Evolutionary conservation across 169 alveolate genomes (phyloP), one percentile per base, ranked within the genome.

Genomic region (Pseudocohnilembus persalinus): DNA sequence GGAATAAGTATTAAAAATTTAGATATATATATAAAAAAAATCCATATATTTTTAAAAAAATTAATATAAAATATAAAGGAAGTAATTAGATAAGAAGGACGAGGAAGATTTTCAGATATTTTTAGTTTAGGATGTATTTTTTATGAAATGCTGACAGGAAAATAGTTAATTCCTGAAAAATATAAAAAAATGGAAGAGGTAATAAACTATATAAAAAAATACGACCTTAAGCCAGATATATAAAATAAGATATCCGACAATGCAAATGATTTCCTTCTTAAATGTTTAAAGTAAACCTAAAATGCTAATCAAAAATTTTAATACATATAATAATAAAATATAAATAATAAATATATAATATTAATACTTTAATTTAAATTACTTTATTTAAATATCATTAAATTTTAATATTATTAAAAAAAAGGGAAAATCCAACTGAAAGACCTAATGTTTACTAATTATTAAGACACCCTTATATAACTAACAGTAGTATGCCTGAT

Each of bases 51-150:
- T 77, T 76, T 64, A 84, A 81, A 28, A 81, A 89, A 20, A 88
- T 87, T 30, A 85, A 89, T 65, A 84, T 89, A n/a, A n/a, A n/a
- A n/a, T n/a, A n/a, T 74, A 88, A 32, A 28, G n/a, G n/a, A 72
- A 77, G 84, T 77, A 72, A 72, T 65, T 27, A 75, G 32, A 82
- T 29, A 79, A 88, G 74, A 88, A 83, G 30, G 91, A 80, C 16
- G 28, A 31, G 74, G 78, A 35, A 29, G 90, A 84, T 75, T 73
- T 74, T 75, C 90, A 0, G 95, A 94, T 88, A 91, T 92, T 11
- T 94, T 97, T 97, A 92, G 97, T 73, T 77, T 94, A 77, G 98
- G 97, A 31, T 94, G 98, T 79, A 96, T 97, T 27, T 92, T 96
- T n/a, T 88, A 94, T 11, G 97, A 96, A 88, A 88, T 96, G 83